Evolutionary conservation across 2,329 filamentous ascomycete species (phyloP), one percentile per base, ranked within the genome.

Genomic region (Penicillium sp.): DNA sequence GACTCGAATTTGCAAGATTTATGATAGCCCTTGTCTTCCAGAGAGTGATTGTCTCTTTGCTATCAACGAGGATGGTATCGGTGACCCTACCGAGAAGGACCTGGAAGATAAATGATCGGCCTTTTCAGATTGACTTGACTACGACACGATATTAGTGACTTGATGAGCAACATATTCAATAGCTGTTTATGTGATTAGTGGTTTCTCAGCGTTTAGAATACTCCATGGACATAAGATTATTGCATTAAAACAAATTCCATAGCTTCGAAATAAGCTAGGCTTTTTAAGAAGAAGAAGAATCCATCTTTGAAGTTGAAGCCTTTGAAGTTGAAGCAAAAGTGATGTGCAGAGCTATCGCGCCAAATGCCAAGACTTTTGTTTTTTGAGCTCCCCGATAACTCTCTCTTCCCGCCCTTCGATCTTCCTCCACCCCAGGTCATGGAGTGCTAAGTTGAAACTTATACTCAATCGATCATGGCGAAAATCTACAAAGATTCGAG

Each of bases 1-100:
- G 81, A 99, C 94, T 21, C 86, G 94, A 79, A 91, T 99, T 63
- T 96, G 94, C 79, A 99, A 97, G 81, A 99, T 99, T 59, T 99
- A 99, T 71, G 95, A 99, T 76, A 97, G 92, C 66, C 94, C 94
- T 2, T 99, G 94, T 75, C 79, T 99, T 61, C 94, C 94, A 0
- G 94, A 99, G 77, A 95, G 91, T 67, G 95, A 99, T 74, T 96
- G 91, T 70, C 77, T 97, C 65, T 99, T 99, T 77, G 93, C 94
- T 44, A 99, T 99, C 72, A 91, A 91, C 54, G 95, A 97, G 75
- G 92, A 97, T 71, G 94, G 94, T 42, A 99, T 99, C 68, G 91
- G 91, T 27, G 94, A 99, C 71, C 94, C 94, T 43, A 90, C 88
- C 55, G 93, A 94, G 43, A 99, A 99, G 80, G 94, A 99, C 68